Base-by-base conservation (phyloP, 768 basidiomycete genomes). In the Hysterangium stoloniferum region DNA sequence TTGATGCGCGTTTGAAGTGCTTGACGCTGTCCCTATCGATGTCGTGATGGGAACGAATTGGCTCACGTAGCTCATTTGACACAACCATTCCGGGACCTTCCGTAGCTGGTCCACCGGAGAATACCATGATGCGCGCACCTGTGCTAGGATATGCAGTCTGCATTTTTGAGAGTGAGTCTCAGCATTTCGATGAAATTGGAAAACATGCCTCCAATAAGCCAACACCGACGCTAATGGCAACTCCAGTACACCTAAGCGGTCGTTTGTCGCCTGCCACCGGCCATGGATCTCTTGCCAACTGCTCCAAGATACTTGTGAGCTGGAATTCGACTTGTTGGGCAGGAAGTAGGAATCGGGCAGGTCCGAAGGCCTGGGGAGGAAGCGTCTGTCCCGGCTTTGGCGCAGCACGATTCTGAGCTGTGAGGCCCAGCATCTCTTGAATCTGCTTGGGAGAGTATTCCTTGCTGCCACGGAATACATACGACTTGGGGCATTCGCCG, bases 41-140 rank as follows among this genome's bases (percentile, higher is more conserved):
- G 61, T 99, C 96, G 69, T 98, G 95, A 64, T 99, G 96, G 6
- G 93, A 96, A 47, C 96, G 86, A 55, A 99, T 98, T 2, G 94
- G 92, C 61, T 99, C 96, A 68, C 90, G 88, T 50, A 98, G 73
- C 68, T 98, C 95, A 57, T 89, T 89, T 67, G 78, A 86, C 50
- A 98, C 96, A 28, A 97, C 94, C 82, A 93, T 82, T 15, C 96
- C 96, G 0, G 96, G 96, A 2, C 96, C 96, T 62, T 97, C 93
- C 1, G 95, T 96, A 8, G 86, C 85, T 12, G 96, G 90, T 25
- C 96, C 96, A 58, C 95, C 96, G 32, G 93, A 72, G 62, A 98
- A 98, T 29, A 97, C 64, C 88, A 98, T 95, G 67, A 99, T 88
- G 46, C 95, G 80, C 15, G 85, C 94, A 35, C 96, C 96, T 9